Base-by-base conservation (phyloP, 2,329 filamentous ascomycete genomes). In the Fusarium circinatum region DNA sequence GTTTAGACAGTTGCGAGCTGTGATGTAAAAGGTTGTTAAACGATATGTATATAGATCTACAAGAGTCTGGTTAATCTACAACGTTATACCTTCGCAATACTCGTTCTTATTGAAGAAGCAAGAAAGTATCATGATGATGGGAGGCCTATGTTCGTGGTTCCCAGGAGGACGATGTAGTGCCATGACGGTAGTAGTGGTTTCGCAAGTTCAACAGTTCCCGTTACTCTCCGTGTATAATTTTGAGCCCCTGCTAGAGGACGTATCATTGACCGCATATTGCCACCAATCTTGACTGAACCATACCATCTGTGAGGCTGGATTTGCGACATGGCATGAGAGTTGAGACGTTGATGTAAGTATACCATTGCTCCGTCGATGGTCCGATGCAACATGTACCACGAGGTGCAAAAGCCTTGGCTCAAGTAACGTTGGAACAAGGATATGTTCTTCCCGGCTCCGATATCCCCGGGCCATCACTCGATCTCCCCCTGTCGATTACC, bases 331-430 rank as follows among this genome's bases (percentile, higher is more conserved):
- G 11, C 8, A 36, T 18, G 26, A n/a, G 24, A 49, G 20, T 8
- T 49, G 22, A 20, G 17, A n/a, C 24, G 14, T 5, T 30, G 20
- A n/a, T 20, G 1, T 2, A 5, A 15, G 32, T 20, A 59, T 30
- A 8, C 12, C 24, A 36, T 59, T 51, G 18, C 32, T 30, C 42
- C 42, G 42, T 32, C 47, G 17, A 60, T 60, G 26, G 57, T 54
- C 44, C 45, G 57, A 60, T 60, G 57, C 45, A 60, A 32, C 34
- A 32, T 34, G 18, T 20, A 30, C 32, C 34, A 59, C 22, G 44
- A 20, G 22, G 8, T 32, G 8, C 32, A 24, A 52, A 36, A 10
- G 22, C 39, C 34, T 52, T 32, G 57, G 45, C 26, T 14, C 12
- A 52, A 24, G 24, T 12, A 17, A 12, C 26, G 8, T 32, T 51